phyloP scores from a whole-genome alignment of 1,284 basidiomycete genomes.

The Cryptococcus jaspeensis region DNA sequence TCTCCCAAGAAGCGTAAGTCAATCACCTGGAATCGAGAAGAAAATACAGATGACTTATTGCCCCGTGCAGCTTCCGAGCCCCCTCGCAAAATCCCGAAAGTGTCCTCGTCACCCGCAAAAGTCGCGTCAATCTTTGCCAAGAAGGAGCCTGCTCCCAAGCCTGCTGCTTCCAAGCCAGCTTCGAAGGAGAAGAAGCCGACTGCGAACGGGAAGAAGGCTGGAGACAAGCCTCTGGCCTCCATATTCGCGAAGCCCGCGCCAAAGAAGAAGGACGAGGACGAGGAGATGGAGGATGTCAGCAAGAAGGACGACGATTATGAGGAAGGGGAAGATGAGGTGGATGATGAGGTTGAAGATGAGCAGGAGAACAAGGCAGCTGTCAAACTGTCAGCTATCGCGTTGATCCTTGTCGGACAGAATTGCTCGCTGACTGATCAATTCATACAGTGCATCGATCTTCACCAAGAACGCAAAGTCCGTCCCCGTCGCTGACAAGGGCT shows the following conservation, averaged over 20 bases:
- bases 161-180: conserved; percentile 5
- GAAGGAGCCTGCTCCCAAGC: conserved; percentile 12
- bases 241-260: conserved; percentile 47
- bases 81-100: conserved; percentile 39
- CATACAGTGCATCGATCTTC: conserved; percentile 60
- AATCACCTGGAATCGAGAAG: neutral
- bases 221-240: conserved; percentile 47
- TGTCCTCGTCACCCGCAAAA: conserved; percentile 7
- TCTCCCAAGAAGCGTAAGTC: conserved; percentile 10
- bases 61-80: conserved; percentile 26
- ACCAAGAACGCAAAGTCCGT: conserved; percentile 57
- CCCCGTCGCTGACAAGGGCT: conserved; percentile 78
- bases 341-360: conserved; percentile 52
- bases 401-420: neutral
- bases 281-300: conserved; percentile 31
- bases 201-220: conserved; percentile 4
- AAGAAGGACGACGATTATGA: conserved; percentile 53
- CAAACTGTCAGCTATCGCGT: conserved; percentile 59
- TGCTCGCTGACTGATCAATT: conserved; percentile 4
- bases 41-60: neutral
- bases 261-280: conserved; percentile 30
- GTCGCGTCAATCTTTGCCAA: conserved; percentile 33
- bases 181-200: conserved; percentile 4
- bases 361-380: conserved; percentile 61
- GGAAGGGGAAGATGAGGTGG: conserved; percentile 48